These are phyloP conservation scores for Fusarium denticulatum DNA, from an alignment of 2,329 filamentous ascomycete genomes.

Conservation along the genomic window DNA sequence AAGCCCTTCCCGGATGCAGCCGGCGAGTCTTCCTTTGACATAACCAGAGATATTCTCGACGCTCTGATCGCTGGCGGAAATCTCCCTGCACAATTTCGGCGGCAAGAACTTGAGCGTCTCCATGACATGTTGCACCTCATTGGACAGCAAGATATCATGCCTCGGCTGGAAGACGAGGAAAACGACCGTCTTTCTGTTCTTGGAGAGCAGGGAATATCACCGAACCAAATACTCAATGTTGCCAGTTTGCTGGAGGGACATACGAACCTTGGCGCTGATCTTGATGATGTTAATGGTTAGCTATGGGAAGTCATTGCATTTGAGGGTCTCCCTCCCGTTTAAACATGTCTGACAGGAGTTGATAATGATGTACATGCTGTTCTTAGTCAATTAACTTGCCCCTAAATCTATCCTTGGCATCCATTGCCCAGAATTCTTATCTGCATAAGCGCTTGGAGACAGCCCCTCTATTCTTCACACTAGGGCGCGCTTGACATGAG, in stretches of 20 bases:
- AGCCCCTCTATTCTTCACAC: too few species aligned
- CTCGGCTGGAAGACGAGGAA: neutral
- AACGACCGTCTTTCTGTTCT: neutral
- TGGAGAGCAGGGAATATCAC: neutral
- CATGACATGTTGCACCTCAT: neutral
- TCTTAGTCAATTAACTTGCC: too few species aligned
- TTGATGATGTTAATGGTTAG: neutral
- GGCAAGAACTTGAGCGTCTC: neutral
- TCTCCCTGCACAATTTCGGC: neutral
- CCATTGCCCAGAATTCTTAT: too few species aligned
- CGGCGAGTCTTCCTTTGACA: neutral
- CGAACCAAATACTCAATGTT: neutral
- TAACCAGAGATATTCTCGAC: neutral
- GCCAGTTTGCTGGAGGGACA: neutral
- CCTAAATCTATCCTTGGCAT: too few species aligned
- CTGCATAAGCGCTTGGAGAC: too few species aligned
- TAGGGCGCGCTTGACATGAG: too few species aligned
- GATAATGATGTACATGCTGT: accelerated
- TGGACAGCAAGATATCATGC: neutral
- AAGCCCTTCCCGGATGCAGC: neutral
- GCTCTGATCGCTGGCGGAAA: neutral
- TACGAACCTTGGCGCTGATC: neutral
- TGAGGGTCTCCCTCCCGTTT: neutral
- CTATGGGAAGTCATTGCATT: neutral
- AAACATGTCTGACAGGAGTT: accelerated